phyloP scores from a whole-genome alignment of 192 early-diverging fungal genomes.

The Rhizophagus sp. region DNA sequence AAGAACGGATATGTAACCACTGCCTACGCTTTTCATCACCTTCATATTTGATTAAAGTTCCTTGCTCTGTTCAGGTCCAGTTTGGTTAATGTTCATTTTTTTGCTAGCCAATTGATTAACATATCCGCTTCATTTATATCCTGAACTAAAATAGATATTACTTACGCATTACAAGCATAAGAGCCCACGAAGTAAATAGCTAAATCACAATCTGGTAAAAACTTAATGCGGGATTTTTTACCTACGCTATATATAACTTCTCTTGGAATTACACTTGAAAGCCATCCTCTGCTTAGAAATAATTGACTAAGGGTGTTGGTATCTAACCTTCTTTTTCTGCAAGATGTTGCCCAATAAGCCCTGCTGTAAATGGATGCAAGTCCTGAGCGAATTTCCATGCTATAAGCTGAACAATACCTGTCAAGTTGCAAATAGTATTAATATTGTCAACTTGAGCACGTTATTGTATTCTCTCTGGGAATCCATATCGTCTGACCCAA shows the following conservation, averaged over 20 bases:
- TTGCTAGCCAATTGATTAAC: neutral
- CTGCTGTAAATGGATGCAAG: neutral
- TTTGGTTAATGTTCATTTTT: neutral
- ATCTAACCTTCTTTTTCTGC: neutral
- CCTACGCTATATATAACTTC: conserved; percentile 4
- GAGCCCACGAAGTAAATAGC: neutral
- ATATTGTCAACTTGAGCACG: neutral
- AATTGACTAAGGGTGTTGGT: neutral
- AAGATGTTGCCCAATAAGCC: neutral
- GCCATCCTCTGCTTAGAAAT: neutral
- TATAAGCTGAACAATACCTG: neutral
- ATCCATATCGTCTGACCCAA: neutral
- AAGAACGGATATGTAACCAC: neutral
- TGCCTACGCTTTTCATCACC: neutral
- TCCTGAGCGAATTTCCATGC: neutral
- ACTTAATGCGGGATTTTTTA: neutral
- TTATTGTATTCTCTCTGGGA: neutral
- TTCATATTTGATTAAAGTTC: conserved; percentile 11
- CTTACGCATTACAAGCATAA: neutral
- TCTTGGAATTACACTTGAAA: neutral
- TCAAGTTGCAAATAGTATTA: neutral
- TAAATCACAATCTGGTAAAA: neutral
- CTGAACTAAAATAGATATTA: neutral
- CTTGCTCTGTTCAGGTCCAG: neutral
- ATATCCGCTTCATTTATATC: too few relatives aligned